A percentile compares a stretch with the other conserved stretches of the same genome.
Conservation (phyloP, 2,329 filamentous ascomycete genomes). For the Aspergillus arachidicola region DNA sequence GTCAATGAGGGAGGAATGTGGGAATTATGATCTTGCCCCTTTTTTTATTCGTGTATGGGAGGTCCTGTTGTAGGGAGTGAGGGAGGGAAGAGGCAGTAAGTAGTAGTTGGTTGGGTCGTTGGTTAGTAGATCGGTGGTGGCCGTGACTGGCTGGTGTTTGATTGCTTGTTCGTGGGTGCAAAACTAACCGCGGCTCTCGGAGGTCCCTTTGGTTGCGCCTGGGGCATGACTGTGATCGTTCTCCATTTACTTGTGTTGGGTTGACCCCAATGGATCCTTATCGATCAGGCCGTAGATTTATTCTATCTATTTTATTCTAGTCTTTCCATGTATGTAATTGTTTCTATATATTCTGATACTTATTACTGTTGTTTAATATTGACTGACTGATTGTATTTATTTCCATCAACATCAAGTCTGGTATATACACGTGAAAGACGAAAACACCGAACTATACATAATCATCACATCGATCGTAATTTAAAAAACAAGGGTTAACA, state of each 20-base stretch:
- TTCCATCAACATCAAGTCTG: neutral
- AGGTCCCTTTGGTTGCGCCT: slow-evolving; percentile 22
- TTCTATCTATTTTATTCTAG: no score
- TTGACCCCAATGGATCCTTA: neutral
- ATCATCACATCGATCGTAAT: neutral
- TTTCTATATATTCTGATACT: no score
- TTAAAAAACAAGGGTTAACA: neutral
- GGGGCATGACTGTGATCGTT: slow-evolving; percentile 28
- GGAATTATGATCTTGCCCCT: neutral
- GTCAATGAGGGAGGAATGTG: neutral
- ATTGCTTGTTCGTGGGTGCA: slow-evolving; percentile 5
- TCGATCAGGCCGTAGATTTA: neutral
- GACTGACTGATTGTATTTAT: no score
- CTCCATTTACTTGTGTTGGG: neutral
- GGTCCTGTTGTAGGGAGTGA: neutral
- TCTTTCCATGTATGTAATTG: no score
- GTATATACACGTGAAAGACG: neutral
- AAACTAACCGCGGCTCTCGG: slow-evolving; percentile 36
- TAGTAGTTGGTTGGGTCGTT: neutral
- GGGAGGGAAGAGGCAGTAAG: neutral
- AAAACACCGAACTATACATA: neutral
- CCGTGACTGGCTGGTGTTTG: neutral
- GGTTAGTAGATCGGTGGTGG: neutral
- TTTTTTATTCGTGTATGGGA: neutral
- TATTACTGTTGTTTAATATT: no score